Conservation (phyloP, 768 basidiomycete genomes). For the Pulveroboletus sp. region DNA sequence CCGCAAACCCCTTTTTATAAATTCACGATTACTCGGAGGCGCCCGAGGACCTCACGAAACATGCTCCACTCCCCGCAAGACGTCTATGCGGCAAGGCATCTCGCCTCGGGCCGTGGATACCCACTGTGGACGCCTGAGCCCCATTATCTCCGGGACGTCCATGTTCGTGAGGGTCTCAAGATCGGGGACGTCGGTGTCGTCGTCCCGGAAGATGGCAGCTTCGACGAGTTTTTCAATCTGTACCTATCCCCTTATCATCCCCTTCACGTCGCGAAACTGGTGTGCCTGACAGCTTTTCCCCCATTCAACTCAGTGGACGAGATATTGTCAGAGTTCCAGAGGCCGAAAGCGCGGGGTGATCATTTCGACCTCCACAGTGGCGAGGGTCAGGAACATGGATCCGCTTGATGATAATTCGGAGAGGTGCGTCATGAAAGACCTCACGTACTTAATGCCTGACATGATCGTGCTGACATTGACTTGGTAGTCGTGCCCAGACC, state of each 20-base stretch:
- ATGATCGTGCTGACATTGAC: too few species aligned
- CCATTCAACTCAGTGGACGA: conserved; percentile 8
- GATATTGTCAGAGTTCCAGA: conserved; percentile 1
- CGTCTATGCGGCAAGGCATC: conserved; percentile 18
- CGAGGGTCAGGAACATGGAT: background rate
- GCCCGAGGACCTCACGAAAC: too few species aligned
- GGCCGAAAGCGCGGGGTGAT: conserved; percentile 9
- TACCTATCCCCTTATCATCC: conserved; percentile 16
- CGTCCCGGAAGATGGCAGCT: too few species aligned
- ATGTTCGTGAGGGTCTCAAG: conserved; percentile 24
- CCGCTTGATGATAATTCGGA: too few species aligned
- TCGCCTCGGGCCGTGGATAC: conserved; percentile 21
- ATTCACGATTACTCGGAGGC: too few species aligned
- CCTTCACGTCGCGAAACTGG: conserved; percentile 7
- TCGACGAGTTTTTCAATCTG: conserved; percentile 6
- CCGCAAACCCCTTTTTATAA: too few species aligned
- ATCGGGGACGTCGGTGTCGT: conserved; percentile 36
- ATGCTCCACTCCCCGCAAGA: conserved; percentile 9
- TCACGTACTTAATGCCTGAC: too few species aligned
- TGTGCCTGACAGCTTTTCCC: conserved; percentile 28
- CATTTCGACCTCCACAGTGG: conserved; percentile 6
- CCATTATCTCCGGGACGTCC: conserved; percentile 18
- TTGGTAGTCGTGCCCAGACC: background rate
- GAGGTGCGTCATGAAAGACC: too few species aligned
- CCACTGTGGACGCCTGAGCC: conserved; percentile 33